A percentile compares a stretch with the other conserved stretches of the same genome.
Conservation (phyloP, 31 red algal species). For the Porphyra umbilicalis region DNA sequence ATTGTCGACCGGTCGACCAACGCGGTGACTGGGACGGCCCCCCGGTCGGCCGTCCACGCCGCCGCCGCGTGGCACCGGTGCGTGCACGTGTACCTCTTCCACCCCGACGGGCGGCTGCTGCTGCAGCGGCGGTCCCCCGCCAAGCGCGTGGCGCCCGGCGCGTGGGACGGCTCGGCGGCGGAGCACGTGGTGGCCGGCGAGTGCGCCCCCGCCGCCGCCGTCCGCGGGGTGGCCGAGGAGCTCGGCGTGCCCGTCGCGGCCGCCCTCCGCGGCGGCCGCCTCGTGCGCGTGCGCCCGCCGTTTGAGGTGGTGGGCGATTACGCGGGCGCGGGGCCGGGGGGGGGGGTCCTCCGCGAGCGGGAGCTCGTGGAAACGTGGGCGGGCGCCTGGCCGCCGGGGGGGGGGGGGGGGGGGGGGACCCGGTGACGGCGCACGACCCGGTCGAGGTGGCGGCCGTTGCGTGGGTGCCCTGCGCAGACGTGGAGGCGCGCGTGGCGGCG, state of each 20-base stretch:
- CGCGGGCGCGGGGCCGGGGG: neutral
- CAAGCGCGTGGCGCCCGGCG: slow-evolving; percentile 34
- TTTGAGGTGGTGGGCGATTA: neutral
- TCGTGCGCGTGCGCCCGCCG: neutral
- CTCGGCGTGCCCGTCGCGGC: slow-evolving; percentile 20
- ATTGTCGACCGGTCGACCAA: slow-evolving; percentile 43
- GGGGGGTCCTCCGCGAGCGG: neutral
- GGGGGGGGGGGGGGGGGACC: neutral
- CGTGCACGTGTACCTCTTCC: slow-evolving; percentile 54
- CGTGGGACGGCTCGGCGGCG: slow-evolving; percentile 52
- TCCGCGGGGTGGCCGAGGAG: slow-evolving; percentile 62
- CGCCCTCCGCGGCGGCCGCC: neutral
- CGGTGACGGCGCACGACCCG: neutral
- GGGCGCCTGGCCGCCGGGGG: neutral
- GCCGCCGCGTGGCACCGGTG: slow-evolving; percentile 55
- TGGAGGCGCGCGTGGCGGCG: neutral
- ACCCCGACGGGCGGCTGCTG: slow-evolving; percentile 26
- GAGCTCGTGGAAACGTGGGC: neutral
- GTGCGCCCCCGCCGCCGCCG: slow-evolving; percentile 18
- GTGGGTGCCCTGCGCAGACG: neutral
- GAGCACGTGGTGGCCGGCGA: slow-evolving; percentile 67
- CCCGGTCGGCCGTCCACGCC: slow-evolving; percentile 35
- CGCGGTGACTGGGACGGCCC: slow-evolving; percentile 8
- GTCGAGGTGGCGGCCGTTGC: neutral
- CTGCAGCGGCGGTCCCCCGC: slow-evolving; percentile 39